phyloP scores from a whole-genome alignment of 2,329 filamentous ascomycete genomes.

The Talaromyces sp. region DNA sequence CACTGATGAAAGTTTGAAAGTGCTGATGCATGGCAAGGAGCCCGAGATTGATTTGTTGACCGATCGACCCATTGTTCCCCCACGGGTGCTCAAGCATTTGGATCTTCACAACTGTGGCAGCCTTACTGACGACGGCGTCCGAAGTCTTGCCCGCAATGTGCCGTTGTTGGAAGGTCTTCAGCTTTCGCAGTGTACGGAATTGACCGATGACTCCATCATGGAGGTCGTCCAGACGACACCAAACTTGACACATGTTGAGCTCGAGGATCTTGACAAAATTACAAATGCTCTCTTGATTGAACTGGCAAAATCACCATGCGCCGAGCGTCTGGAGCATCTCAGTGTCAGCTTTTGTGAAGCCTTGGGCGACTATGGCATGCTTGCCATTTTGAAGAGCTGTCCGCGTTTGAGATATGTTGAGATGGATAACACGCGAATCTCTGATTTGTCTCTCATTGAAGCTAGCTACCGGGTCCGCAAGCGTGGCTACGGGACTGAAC shows the following conservation, averaged over 20 bases:
- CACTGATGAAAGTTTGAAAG: conserved; percentile 65
- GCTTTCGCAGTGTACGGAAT: conserved; percentile 67
- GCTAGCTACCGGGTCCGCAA: conserved; percentile 72
- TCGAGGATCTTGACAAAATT: conserved; percentile 76
- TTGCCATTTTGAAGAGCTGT: conserved; percentile 74
- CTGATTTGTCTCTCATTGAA: conserved; percentile 78
- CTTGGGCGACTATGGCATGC: conserved; percentile 75
- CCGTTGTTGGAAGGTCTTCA: conserved; percentile 78
- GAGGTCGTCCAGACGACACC: conserved; percentile 70
- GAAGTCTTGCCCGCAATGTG: conserved; percentile 65
- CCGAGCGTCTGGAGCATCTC: conserved; percentile 66
- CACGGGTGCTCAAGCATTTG: conserved; percentile 73
- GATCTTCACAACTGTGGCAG: conserved; percentile 74
- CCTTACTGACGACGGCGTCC: conserved; percentile 69
- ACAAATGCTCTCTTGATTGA: conserved; percentile 71
- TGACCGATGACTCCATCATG: conserved; percentile 69
- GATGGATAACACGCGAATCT: conserved; percentile 90
- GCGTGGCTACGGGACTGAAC: conserved; percentile 50
- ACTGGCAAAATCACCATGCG: conserved; percentile 71
- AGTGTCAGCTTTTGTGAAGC: conserved; percentile 87
- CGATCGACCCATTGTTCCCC: conserved; percentile 67
- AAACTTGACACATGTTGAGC: conserved; percentile 74
- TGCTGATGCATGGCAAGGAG: conserved; percentile 69
- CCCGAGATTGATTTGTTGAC: conserved; percentile 78
- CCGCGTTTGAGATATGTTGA: conserved; percentile 64